Base-by-base conservation (phyloP, 192 early-diverging fungal species). In the Cladochytrium replicatum region DNA sequence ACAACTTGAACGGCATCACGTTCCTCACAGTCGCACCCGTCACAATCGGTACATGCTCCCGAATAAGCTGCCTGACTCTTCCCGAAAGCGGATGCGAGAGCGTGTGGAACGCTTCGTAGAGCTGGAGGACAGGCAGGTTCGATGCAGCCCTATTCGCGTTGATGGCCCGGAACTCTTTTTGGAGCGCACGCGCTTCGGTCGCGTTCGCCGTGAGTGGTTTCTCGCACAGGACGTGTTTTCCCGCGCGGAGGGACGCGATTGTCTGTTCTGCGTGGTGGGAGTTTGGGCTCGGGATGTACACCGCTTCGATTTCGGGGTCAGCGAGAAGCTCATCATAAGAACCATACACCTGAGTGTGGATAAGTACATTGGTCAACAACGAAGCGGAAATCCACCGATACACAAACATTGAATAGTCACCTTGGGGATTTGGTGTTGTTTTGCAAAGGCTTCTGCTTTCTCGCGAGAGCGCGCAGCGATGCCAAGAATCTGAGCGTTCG, bases 221-320 rank as follows among this genome's bases (percentile, higher is more conserved):
- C 50, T 67, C 66, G 39, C 65, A 69, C 6, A 83, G 61, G 19
- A 83, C 60, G 43, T 83, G 75, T 37, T 83, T 83, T 5, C 72
- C 68, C 8, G 71, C 66, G 50, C 46, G 22, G 21, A 76, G 60
- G 4, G 73, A 68, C 29, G 63, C 58, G 27, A 63, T 41, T 4
- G 73, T 48, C 69, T 67, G 69, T 40, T 64, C 48, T 25, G 49
- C 61, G 43, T 80, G 77, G 9, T 76, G 55, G 6, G 60, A 55
- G 30, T 74, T 76, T 3, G 77, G 77, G 2, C 66, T 31, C 17
- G 74, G 74, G 44, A 77, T 80, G 52, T 78, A 80, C 8, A 80
- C 71, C 13, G 60, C 70, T 28, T 80, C 75, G 26, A 80, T 59
- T 17, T 39, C 45, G 25, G 66, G 60, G 29, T 66, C 60, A 17